phyloP scores from a whole-genome alignment of 306 rosid genomes.

The Mucuna pruriens region DNA sequence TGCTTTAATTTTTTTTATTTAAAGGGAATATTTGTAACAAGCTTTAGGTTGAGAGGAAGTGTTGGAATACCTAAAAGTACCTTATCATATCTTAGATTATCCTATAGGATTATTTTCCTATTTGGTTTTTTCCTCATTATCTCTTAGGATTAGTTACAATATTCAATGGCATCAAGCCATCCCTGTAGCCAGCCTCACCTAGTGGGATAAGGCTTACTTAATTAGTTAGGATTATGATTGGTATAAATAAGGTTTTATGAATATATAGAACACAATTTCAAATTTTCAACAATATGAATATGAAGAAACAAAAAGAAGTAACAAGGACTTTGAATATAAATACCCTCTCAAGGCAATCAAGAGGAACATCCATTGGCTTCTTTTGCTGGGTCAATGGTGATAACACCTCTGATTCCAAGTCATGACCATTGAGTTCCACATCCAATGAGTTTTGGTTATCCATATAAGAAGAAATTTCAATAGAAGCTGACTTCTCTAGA shows the following conservation, averaged over 20 bases:
- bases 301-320: constrained; percentile 25
- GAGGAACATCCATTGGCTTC: constrained; percentile 62
- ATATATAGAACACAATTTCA: background rate
- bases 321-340: constrained; percentile 9
- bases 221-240: background rate
- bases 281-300: background rate
- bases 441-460: constrained; percentile 45
- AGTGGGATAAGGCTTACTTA: background rate
- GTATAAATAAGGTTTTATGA: background rate
- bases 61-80: background rate
- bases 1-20: background rate
- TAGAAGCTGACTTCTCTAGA: constrained; percentile 47
- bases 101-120: too few relatives aligned
- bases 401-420: constrained; percentile 53
- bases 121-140: background rate
- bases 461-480: constrained; percentile 44
- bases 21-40: background rate
- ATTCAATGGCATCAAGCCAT: background rate
- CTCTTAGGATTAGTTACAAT: background rate
- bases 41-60: background rate
- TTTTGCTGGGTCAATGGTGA: constrained; percentile 45
- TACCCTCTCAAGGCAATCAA: constrained; percentile 79
- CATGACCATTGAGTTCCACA: constrained; percentile 42
- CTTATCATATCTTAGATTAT: background rate
- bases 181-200: background rate